phyloP scores from a whole-genome alignment of 768 basidiomycete genomes.

The Grammothele lineata region DNA sequence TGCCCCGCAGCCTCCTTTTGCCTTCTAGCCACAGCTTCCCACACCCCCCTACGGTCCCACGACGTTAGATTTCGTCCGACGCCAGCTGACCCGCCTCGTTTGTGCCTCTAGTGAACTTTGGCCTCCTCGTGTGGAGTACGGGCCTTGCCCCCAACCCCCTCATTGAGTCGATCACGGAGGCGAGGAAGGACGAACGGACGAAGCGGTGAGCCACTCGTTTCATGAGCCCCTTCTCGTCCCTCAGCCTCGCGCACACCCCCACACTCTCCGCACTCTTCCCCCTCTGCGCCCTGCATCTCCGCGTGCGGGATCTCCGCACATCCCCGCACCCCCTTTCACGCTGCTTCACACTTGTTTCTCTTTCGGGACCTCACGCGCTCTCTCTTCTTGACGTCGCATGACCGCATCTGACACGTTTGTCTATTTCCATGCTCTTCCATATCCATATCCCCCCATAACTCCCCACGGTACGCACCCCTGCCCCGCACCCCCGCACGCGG shows the following conservation, averaged over 20 bases:
- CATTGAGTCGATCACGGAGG: constrained; percentile 52
- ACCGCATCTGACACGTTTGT: too few species aligned
- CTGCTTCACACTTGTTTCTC: too few species aligned
- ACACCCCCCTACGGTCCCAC: neutral
- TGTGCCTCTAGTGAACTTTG: constrained; percentile 59
- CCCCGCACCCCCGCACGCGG: too few species aligned
- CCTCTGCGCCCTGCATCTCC: neutral
- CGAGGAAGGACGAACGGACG: constrained; percentile 59
- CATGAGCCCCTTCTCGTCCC: neutral
- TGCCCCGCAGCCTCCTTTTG: neutral
- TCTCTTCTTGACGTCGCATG: too few species aligned
- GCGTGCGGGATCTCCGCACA: neutral
- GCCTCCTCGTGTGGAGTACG: constrained; percentile 85
- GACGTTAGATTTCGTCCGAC: neutral
- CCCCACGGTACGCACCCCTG: too few species aligned
- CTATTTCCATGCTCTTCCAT: too few species aligned
- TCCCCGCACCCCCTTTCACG: neutral
- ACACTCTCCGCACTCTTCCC: neutral
- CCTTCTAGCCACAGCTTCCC: too few species aligned
- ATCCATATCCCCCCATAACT: too few species aligned
- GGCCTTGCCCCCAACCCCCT: constrained; percentile 82
- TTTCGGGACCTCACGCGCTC: too few species aligned
- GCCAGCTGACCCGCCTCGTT: constrained; percentile 1
- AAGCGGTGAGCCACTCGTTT: constrained; percentile 36
- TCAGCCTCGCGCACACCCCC: neutral